Evolutionary conservation across 768 basidiomycete genomes (phyloP).

Genomic region (Leucocoprinus sp.): DNA sequence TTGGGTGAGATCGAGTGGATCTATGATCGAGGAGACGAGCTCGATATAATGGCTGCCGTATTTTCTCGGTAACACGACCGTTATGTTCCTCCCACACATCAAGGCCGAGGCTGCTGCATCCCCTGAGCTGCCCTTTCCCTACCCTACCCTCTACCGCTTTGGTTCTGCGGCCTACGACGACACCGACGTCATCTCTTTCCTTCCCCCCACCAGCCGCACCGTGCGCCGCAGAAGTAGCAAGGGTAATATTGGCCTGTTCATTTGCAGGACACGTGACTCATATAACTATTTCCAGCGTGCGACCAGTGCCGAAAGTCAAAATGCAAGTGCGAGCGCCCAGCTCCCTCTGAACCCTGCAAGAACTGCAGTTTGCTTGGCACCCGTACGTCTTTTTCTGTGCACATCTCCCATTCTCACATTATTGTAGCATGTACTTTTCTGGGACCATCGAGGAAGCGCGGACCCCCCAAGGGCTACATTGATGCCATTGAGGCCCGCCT

Average conservation of each 20-base stretch:
- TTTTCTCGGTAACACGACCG: too few relatives aligned
- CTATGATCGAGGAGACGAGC: too few relatives aligned
- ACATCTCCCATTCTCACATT: not conserved
- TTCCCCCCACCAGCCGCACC: constrained; percentile 32
- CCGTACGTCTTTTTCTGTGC: constrained; percentile 29
- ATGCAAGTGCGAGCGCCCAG: constrained; percentile 76
- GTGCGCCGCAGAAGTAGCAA: constrained; percentile 72
- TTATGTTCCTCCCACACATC: constrained; percentile 21
- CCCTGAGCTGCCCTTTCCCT: constrained; percentile 34
- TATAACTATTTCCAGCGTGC: constrained; percentile 44
- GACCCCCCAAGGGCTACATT: constrained; percentile 91
- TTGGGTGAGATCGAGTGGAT: too few relatives aligned
- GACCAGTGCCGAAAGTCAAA: constrained; percentile 87
- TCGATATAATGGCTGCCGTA: too few relatives aligned
- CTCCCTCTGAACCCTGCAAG: constrained; percentile 58
- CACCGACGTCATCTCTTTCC: constrained; percentile 31
- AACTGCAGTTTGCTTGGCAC: constrained; percentile 69
- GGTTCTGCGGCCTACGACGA: constrained; percentile 38
- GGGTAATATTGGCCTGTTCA: constrained; percentile 31
- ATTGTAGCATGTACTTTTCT: constrained; percentile 65
- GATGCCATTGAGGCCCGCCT: constrained; percentile 88
- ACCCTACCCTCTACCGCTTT: constrained; percentile 29
- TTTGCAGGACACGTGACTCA: constrained; percentile 3
- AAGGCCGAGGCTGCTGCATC: constrained; percentile 38
- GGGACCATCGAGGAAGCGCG: constrained; percentile 74